phyloP scores from a whole-genome alignment of 306 rosid genomes.

The Hippophae gyantsensis region DNA sequence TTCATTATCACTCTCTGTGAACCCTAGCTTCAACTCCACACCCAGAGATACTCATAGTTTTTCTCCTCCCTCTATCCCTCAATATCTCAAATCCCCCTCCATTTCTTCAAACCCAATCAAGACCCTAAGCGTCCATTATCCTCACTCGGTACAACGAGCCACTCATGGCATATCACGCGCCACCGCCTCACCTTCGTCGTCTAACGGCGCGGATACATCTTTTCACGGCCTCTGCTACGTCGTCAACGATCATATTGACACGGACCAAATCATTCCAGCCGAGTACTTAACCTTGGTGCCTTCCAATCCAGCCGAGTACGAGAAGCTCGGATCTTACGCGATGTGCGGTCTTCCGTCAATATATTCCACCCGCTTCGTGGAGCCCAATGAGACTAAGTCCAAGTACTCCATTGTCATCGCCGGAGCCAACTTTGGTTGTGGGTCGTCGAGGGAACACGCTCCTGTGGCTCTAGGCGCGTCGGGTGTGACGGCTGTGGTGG shows the following conservation, averaged over 20 bases:
- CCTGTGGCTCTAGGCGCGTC: constrained; percentile 97
- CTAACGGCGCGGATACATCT: constrained; percentile 17
- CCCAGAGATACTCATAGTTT: constrained; percentile 16
- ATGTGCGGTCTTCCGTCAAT: constrained; percentile 70
- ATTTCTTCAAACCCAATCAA: constrained; percentile 3
- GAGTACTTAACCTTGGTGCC: constrained; percentile 87
- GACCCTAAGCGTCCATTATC: constrained; percentile 3
- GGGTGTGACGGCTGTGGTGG: constrained; percentile 69
- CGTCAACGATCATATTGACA: constrained; percentile 82
- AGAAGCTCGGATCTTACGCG: constrained; percentile 85
- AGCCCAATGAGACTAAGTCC: constrained; percentile 51
- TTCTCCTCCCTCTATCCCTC: constrained; percentile 11
- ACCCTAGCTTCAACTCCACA: constrained; percentile 32
- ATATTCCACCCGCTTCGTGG: constrained; percentile 55
- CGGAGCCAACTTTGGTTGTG: constrained; percentile 91
- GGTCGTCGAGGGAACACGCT: constrained; percentile 95
- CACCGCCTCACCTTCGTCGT: constrained; percentile 26
- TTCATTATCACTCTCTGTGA: constrained; percentile 30
- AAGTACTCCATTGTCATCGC: constrained; percentile 63
- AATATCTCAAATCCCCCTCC: constrained; percentile 27
- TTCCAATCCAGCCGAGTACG: constrained; percentile 80
- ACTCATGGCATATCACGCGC: constrained; percentile 12
- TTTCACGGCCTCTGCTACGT: constrained; percentile 97
- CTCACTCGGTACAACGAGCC: neutral
- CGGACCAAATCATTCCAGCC: constrained; percentile 95